Conservation (phyloP, 2,329 filamentous ascomycete species). For the Pseudogymnoascus sp. region DNA sequence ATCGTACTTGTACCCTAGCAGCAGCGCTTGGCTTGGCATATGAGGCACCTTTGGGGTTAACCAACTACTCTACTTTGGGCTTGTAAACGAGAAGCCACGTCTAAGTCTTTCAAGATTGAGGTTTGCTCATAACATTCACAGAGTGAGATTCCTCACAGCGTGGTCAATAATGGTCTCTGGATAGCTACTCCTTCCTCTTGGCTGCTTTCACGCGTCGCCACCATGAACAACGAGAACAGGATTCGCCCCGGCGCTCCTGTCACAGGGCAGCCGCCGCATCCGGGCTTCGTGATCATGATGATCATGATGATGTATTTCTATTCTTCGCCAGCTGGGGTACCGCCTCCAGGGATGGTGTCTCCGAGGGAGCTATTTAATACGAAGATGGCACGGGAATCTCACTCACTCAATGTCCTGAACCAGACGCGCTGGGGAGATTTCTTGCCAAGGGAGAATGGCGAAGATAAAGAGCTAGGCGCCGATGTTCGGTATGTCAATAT, state of each 20-base stretch:
- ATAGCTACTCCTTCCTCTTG: background rate
- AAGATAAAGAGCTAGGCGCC: constrained; percentile 16
- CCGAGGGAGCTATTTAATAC: constrained; percentile 37
- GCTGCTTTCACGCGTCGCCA: constrained; percentile 6
- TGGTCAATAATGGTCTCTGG: constrained; percentile 8
- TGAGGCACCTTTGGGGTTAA: background rate
- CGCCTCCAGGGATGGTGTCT: constrained; percentile 34
- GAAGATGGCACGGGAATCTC: constrained; percentile 44
- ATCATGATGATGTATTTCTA: constrained; percentile 28
- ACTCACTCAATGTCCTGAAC: constrained; percentile 47
- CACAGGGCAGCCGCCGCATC: constrained; percentile 5
- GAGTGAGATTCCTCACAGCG: background rate
- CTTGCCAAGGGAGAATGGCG: constrained; percentile 32
- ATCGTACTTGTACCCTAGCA: background rate
- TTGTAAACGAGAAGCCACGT: background rate
- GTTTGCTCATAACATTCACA: background rate
- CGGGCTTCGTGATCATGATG: constrained; percentile 23
- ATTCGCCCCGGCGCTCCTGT: background rate
- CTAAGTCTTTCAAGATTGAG: background rate
- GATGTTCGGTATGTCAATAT: constrained; percentile 53
- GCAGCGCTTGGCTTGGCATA: background rate
- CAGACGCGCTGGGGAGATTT: constrained; percentile 55
- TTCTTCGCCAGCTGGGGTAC: constrained; percentile 23
- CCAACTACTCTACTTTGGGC: background rate
- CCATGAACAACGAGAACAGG: constrained; percentile 1